A percentile compares a stretch with the other conserved stretches of the same genome.
Conservation (phyloP, 1,284 basidiomycete species). For the Inonotus obliquus region DNA sequence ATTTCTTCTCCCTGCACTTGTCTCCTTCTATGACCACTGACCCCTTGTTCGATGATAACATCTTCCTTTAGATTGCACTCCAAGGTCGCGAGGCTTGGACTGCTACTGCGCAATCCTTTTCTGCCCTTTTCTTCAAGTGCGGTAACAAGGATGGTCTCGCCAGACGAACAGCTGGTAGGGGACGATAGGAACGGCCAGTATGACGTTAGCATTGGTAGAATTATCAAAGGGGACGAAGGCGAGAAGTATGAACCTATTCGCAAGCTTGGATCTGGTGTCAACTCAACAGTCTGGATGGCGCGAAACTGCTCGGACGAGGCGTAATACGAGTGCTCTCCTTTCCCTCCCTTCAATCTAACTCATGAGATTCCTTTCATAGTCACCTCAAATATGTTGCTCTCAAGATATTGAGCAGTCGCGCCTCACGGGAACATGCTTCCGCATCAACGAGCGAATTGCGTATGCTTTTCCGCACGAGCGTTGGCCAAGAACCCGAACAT, state of each 20-base stretch:
- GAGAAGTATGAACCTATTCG: not conserved
- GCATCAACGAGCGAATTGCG: not conserved
- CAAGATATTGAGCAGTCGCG: not conserved
- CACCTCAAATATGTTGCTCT: not conserved
- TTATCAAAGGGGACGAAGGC: not conserved
- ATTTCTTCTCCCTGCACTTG: no score
- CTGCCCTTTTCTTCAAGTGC: no score
- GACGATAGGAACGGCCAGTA: not conserved
- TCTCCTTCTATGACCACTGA: no score
- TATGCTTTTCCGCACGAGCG: not conserved
- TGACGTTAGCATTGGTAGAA: not conserved
- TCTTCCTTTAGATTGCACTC: no score
- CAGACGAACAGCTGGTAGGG: no score
- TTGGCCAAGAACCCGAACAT: not conserved
- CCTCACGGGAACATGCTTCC: not conserved
- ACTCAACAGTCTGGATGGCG: not conserved
- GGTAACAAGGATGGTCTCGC: no score
- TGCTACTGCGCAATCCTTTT: no score
- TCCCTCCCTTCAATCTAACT: not conserved
- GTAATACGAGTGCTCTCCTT: not conserved
- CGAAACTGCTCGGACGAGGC: not conserved
- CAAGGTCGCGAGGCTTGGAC: no score
- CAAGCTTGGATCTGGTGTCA: not conserved
- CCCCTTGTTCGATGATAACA: no score
- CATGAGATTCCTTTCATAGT: not conserved